Percentiles rank a stretch among this genome's conserved stretches.
These are phyloP conservation scores for Corymbia calophylla DNA, from an alignment of 441 rosid genomes.

Conservation along the genomic window DNA sequence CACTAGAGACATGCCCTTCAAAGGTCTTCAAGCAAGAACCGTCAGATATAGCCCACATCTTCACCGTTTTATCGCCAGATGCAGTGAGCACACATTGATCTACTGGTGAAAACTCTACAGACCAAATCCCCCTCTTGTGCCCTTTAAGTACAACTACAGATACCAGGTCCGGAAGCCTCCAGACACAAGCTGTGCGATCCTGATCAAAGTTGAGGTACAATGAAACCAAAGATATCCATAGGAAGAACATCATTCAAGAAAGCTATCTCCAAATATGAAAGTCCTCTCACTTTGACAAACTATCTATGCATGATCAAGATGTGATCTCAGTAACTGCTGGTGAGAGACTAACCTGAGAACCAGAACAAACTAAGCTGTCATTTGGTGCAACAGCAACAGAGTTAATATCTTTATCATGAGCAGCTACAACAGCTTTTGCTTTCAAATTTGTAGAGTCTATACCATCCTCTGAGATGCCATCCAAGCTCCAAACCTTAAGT, in stretches of 20 bases:
- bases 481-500: slow-evolving; percentile 84
- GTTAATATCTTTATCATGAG: slow-evolving; percentile 92
- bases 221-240: background rate
- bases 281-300: background rate
- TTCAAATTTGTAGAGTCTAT: slow-evolving; percentile 64
- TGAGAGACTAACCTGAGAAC: slow-evolving; percentile 68
- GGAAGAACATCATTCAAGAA: background rate
- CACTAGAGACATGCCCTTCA: slow-evolving; percentile 94
- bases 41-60: slow-evolving; percentile 87
- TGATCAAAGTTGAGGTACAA: slow-evolving; percentile 16
- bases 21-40: slow-evolving; percentile 96
- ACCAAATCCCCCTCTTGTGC: slow-evolving; percentile 94
- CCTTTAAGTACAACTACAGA: slow-evolving; percentile 72
- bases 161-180: slow-evolving; percentile 91
- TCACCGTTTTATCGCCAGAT: slow-evolving; percentile 90
- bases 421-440: slow-evolving; percentile 86
- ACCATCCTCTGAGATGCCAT: slow-evolving; percentile 45
- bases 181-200: slow-evolving; percentile 95
- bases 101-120: slow-evolving; percentile 92
- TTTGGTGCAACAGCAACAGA: slow-evolving; percentile 86
- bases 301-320: background rate
- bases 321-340: background rate
- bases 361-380: slow-evolving; percentile 87
- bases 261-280: background rate
- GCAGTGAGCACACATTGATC: slow-evolving; percentile 97